phyloP scores from a whole-genome alignment of 2,329 filamentous ascomycete genomes.

The Pseudopithomyces maydicus region DNA sequence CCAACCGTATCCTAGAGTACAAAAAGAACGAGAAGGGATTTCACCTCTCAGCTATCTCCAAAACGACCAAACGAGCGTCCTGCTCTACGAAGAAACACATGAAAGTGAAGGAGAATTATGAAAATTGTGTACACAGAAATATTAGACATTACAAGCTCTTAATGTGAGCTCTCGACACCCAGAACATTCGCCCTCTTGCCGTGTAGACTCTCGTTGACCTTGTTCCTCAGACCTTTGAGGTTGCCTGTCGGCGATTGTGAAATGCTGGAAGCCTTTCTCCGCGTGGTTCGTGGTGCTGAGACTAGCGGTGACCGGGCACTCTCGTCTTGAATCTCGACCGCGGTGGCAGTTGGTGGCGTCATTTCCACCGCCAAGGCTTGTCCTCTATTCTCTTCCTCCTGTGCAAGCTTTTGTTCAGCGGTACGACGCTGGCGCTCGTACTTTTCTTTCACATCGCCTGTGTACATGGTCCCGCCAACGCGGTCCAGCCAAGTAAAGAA shows the following conservation, averaged over 20 bases:
- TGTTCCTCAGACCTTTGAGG: constrained; percentile 51
- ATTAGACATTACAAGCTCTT: constrained; percentile 12
- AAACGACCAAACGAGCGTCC: background rate
- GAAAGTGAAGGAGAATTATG: background rate
- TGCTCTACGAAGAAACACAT: constrained; percentile 1
- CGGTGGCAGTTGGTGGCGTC: constrained; percentile 18
- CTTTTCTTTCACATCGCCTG: constrained; percentile 62
- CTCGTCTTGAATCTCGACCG: constrained; percentile 29
- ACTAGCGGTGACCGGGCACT: constrained; percentile 30
- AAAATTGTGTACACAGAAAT: background rate
- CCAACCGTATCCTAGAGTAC: background rate
- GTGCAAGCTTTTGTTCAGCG: constrained; percentile 62
- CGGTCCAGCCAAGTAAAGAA: constrained; percentile 97
- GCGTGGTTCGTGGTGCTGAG: constrained; percentile 45
- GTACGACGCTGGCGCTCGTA: constrained; percentile 62
- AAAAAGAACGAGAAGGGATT: constrained; percentile 5
- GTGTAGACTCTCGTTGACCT: constrained; percentile 53
- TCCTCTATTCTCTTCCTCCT: constrained; percentile 47
- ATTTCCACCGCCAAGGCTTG: constrained; percentile 16
- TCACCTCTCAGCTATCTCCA: background rate
- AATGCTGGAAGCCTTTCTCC: constrained; percentile 49
- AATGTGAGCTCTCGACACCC: constrained; percentile 51
- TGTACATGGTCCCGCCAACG: constrained; percentile 81
- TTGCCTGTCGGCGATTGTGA: constrained; percentile 45
- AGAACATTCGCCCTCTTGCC: constrained; percentile 53